Evolutionary conservation across 2,329 filamentous ascomycete species (phyloP).

Genomic region (Aureobasidium sp.): DNA sequence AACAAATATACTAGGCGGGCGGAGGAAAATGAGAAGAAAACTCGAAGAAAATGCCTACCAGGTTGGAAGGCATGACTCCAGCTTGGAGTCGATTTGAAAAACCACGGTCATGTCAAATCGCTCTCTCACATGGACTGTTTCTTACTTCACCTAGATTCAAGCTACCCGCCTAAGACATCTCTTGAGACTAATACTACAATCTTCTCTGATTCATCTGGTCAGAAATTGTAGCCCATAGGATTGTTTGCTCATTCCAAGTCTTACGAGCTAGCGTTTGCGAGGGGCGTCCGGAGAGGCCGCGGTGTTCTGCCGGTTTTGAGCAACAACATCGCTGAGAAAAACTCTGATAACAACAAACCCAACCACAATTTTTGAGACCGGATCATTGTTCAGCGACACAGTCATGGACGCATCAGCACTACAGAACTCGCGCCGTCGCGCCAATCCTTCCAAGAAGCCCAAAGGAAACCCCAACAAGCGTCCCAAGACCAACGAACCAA

Average conservation of each 20-base stretch:
- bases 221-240: not conserved
- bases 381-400: not conserved
- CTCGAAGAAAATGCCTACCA: too few relatives aligned
- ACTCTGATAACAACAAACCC: not conserved
- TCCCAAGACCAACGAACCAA: not conserved
- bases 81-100: too few relatives aligned
- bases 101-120: too few relatives aligned
- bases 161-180: too few relatives aligned
- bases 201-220: not conserved
- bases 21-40: too few relatives aligned
- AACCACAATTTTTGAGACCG: not conserved
- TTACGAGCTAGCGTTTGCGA: not conserved
- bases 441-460: slow-evolving; percentile 6
- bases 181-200: too few relatives aligned
- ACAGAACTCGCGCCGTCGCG: slow-evolving; percentile 4
- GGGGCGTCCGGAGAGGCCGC: not conserved
- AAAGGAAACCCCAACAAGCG: slow-evolving; percentile 7
- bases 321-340: not conserved
- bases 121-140: too few relatives aligned
- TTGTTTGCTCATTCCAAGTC: not conserved
- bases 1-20: too few relatives aligned
- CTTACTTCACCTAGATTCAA: too few relatives aligned
- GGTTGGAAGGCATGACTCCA: too few relatives aligned
- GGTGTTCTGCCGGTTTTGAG: slow-evolving; percentile 1
- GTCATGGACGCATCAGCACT: slow-evolving; percentile 8